These are phyloP conservation scores for Carex parvula DNA, from an alignment of 176 grass and related monocot species.

Conservation along the genomic window DNA sequence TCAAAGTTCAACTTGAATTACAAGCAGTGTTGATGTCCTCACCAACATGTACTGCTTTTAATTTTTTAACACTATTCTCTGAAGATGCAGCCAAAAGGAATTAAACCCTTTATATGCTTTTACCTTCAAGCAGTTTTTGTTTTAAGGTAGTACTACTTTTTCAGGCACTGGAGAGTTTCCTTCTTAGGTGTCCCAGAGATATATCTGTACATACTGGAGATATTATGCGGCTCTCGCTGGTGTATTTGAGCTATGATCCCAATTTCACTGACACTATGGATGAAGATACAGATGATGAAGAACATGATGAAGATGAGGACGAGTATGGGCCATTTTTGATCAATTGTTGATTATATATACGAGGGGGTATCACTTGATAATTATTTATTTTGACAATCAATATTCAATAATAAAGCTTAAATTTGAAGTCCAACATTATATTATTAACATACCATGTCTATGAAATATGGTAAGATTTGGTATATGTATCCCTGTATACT, in stretches of 20 bases:
- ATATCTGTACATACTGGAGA: slow-evolving; percentile 80
- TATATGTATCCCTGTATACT: no score
- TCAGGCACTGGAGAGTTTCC: slow-evolving; percentile 96
- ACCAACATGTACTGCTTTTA: neutral
- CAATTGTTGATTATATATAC: slow-evolving; percentile 4
- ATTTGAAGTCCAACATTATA: no score
- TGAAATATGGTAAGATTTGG: no score
- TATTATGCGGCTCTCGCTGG: slow-evolving; percentile 83
- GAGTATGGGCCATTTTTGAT: slow-evolving; percentile 58
- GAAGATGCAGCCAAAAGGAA: neutral
- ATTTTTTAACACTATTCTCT: slow-evolving; percentile 8
- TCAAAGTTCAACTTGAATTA: slow-evolving; percentile 1
- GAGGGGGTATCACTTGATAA: no score
- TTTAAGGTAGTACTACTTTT: slow-evolving; percentile 16
- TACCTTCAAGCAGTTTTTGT: slow-evolving; percentile 8
- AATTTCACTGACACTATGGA: slow-evolving; percentile 99
- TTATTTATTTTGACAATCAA: no score
- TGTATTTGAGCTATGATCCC: slow-evolving; percentile 97
- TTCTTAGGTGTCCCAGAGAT: slow-evolving; percentile 90
- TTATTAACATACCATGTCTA: no score
- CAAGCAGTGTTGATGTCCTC: slow-evolving; percentile 14
- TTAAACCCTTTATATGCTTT: neutral
- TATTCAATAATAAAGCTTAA: no score
- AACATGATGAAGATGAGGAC: slow-evolving; percentile 83
- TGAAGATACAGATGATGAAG: slow-evolving; percentile 92